These are phyloP conservation scores for Paecilomyces fulvus DNA, from an alignment of 2,329 filamentous ascomycete genomes.

Conservation along the genomic window DNA sequence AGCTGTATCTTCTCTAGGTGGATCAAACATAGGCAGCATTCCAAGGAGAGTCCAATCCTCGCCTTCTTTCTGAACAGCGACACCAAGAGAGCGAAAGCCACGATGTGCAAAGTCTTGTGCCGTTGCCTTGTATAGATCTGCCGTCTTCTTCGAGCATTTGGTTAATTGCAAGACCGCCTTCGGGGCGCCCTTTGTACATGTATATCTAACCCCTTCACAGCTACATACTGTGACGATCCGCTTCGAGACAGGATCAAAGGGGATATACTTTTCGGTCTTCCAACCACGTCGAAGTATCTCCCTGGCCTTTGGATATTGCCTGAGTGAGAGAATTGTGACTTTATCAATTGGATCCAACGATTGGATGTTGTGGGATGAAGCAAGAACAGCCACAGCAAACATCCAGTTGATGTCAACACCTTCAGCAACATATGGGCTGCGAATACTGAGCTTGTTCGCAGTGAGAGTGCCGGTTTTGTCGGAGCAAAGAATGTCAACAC, in stretches of 20 bases:
- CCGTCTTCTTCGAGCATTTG: constrained; percentile 56
- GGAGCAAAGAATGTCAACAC: constrained; percentile 71
- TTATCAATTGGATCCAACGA: constrained; percentile 73
- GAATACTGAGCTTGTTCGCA: constrained; percentile 58
- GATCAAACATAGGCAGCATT: constrained; percentile 74
- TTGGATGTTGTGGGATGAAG: constrained; percentile 70
- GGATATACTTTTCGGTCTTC: constrained; percentile 66
- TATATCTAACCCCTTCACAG: constrained; percentile 60
- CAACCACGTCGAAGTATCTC: constrained; percentile 67
- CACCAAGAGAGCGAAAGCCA: constrained; percentile 71
- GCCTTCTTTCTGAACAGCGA: constrained; percentile 68
- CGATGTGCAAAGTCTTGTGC: constrained; percentile 66
- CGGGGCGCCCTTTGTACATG: constrained; percentile 69
- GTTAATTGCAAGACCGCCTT: constrained; percentile 64
- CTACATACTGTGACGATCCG: constrained; percentile 63
- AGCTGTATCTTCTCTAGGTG: constrained; percentile 68
- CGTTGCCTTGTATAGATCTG: constrained; percentile 61
- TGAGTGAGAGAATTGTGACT: constrained; percentile 65
- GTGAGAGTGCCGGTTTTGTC: constrained; percentile 73
- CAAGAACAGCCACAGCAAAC: constrained; percentile 70
- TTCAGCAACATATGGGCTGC: constrained; percentile 68
- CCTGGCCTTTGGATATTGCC: constrained; percentile 65
- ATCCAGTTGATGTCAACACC: constrained; percentile 75
- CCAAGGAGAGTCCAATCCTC: constrained; percentile 65
- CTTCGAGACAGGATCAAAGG: constrained; percentile 68